A percentile compares a stretch with the other conserved stretches of the same genome.
Evolutionary conservation across 495 filamentous ascomycete genomes (phyloP).

Genomic region (Penicillium cosmopolitanum): DNA sequence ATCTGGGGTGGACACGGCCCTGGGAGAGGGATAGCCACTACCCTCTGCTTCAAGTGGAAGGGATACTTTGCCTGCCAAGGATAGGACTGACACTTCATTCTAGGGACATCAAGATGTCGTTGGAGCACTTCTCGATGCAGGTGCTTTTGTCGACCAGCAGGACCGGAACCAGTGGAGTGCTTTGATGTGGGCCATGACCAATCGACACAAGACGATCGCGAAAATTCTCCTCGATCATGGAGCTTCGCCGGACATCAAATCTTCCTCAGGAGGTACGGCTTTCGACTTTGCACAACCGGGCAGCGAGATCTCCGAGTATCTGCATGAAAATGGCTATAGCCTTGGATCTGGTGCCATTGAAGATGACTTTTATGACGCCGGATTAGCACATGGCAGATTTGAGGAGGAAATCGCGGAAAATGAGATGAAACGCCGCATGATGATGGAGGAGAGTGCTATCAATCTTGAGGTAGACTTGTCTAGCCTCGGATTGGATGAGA

Average conservation of each 20-base stretch:
- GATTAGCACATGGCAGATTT: constrained; percentile 90
- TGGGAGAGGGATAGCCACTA: background rate
- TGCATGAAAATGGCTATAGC: constrained; percentile 90
- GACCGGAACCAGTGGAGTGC: constrained; percentile 97
- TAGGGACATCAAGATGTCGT: constrained; percentile 94
- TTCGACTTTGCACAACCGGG: constrained; percentile 94
- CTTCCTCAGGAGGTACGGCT: constrained; percentile 90
- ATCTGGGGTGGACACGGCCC: background rate
- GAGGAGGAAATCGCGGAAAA: constrained; percentile 98
- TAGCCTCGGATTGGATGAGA: constrained; percentile 93
- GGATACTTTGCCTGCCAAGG: background rate
- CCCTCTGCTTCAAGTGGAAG: background rate
- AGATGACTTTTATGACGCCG: constrained; percentile 94
- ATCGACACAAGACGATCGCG: constrained; percentile 92
- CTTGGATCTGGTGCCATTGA: constrained; percentile 85
- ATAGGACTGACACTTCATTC: constrained; percentile 16
- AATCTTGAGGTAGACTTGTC: constrained; percentile 97
- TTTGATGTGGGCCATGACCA: constrained; percentile 99
- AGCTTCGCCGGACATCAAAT: constrained; percentile 93
- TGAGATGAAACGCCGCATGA: constrained; percentile 94
- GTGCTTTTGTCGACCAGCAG: constrained; percentile 91
- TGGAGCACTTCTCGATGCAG: constrained; percentile 77
- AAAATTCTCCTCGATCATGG: constrained; percentile 91
- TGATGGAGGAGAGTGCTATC: constrained; percentile 99
- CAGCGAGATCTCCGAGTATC: constrained; percentile 93